phyloP scores from a whole-genome alignment of 805 yeast genomes.

The Cyberlindnera veronae region DNA sequence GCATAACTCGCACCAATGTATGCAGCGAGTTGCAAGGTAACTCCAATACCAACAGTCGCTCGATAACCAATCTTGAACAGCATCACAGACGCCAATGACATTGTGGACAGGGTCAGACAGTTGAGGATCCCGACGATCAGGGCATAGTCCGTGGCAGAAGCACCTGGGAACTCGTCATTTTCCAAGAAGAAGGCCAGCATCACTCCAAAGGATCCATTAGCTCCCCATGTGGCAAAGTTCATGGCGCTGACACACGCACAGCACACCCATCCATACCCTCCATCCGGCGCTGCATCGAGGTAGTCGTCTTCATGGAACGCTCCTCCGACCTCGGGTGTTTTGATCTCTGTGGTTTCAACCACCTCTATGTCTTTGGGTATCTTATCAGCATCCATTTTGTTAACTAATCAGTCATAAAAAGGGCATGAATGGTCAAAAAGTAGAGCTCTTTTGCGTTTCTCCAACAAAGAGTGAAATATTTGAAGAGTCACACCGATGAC shows the following conservation, averaged over 20 bases:
- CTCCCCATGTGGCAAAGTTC: conserved; percentile 30
- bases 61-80: conserved; percentile 43
- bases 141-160: conserved; percentile 49
- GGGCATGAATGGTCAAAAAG: too few relatives aligned
- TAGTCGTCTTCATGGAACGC: conserved; percentile 31
- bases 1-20: conserved; percentile 51
- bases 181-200: conserved; percentile 46
- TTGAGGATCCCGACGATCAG: conserved; percentile 52
- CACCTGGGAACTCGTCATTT: conserved; percentile 42
- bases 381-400: too few relatives aligned
- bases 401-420: too few relatives aligned
- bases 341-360: too few relatives aligned
- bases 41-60: conserved; percentile 37
- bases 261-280: conserved; percentile 49
- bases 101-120: conserved; percentile 46
- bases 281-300: conserved; percentile 40
- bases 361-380: too few relatives aligned
- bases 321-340: conserved; percentile 19
- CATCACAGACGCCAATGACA: conserved; percentile 46
- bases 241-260: conserved; percentile 33
- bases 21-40: conserved; percentile 41
- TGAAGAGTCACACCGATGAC: too few relatives aligned
- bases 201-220: conserved; percentile 52
- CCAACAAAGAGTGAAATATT: too few relatives aligned
- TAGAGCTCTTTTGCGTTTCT: too few relatives aligned